Conservation (phyloP, 2,329 filamentous ascomycete genomes). For the Epichloe elymi region DNA sequence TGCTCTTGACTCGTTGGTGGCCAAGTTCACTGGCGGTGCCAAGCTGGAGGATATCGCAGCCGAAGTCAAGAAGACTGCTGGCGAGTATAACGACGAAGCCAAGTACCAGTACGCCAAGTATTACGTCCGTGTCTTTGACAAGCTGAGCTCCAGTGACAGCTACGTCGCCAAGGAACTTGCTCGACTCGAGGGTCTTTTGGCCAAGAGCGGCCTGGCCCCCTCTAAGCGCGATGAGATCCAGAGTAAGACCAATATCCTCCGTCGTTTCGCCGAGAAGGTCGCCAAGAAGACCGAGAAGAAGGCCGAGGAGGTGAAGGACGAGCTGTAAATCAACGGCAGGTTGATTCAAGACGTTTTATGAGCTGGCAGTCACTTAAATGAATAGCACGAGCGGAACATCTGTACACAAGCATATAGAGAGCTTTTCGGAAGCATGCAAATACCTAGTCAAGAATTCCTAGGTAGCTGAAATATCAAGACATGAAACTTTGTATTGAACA, state of each 20-base stretch:
- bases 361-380: not conserved
- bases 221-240: slow-evolving; percentile 83
- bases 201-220: slow-evolving; percentile 73
- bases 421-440: not conserved
- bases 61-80: slow-evolving; percentile 60
- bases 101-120: slow-evolving; percentile 78
- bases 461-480: not conserved
- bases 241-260: slow-evolving; percentile 76
- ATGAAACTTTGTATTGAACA: no score
- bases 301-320: slow-evolving; percentile 37
- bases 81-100: slow-evolving; percentile 46
- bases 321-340: slow-evolving; percentile 16
- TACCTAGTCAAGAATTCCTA: no score
- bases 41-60: slow-evolving; percentile 49
- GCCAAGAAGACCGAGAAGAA: slow-evolving; percentile 37
- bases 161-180: slow-evolving; percentile 79
- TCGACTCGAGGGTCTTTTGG: slow-evolving; percentile 64
- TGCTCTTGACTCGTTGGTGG: slow-evolving; percentile 61
- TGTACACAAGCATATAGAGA: not conserved
- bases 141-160: slow-evolving; percentile 62
- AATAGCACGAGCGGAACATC: not conserved
- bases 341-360: slow-evolving; percentile 1
- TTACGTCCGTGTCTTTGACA: slow-evolving; percentile 84
- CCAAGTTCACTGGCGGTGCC: slow-evolving; percentile 55
- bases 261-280: slow-evolving; percentile 55